These are phyloP conservation scores for Hymenoscyphus albidus DNA, from an alignment of 2,329 filamentous ascomycete species.

Conservation along the genomic window DNA sequence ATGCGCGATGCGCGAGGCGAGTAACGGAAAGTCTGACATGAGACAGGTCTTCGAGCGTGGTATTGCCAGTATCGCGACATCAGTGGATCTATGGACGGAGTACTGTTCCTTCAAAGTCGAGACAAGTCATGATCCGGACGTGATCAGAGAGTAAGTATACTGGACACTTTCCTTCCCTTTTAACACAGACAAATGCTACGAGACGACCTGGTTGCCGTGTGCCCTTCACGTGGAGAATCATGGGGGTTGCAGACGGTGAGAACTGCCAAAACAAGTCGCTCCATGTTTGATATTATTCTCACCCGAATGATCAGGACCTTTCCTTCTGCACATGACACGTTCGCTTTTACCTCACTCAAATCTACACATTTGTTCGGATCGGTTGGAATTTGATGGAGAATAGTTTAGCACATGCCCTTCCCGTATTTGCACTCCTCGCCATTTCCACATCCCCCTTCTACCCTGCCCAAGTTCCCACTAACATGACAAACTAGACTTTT, in stretches of 20 bases:
- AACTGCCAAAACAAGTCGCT: constrained; percentile 58
- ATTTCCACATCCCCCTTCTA: constrained; percentile 31
- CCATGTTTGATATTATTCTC: constrained; percentile 57
- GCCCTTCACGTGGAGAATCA: constrained; percentile 35
- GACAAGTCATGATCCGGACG: constrained; percentile 87
- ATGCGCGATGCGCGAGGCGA: constrained; percentile 1
- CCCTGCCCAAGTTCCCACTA: constrained; percentile 21
- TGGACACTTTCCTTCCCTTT: constrained; percentile 61
- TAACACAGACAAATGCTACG: constrained; percentile 49
- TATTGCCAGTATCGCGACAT: constrained; percentile 86
- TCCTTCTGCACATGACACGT: constrained; percentile 45
- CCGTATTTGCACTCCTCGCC: constrained; percentile 59
- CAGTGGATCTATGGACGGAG: constrained; percentile 94
- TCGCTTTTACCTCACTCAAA: constrained; percentile 40
- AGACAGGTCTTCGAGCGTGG: constrained; percentile 87
- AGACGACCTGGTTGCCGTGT: constrained; percentile 30
- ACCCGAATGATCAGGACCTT: constrained; percentile 62
- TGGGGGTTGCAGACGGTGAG: constrained; percentile 62
- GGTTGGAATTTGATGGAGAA: constrained; percentile 45
- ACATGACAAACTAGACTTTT: constrained; percentile 63
- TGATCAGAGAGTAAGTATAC: constrained; percentile 99
- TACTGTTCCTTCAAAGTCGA: constrained; percentile 98
- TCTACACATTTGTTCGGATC: constrained; percentile 37
- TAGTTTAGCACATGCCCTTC: constrained; percentile 51
- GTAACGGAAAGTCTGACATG: constrained; percentile 27